These are phyloP conservation scores for Berkeleyomyces rouxiae DNA, from an alignment of 2,329 filamentous ascomycete species.

Conservation along the genomic window DNA sequence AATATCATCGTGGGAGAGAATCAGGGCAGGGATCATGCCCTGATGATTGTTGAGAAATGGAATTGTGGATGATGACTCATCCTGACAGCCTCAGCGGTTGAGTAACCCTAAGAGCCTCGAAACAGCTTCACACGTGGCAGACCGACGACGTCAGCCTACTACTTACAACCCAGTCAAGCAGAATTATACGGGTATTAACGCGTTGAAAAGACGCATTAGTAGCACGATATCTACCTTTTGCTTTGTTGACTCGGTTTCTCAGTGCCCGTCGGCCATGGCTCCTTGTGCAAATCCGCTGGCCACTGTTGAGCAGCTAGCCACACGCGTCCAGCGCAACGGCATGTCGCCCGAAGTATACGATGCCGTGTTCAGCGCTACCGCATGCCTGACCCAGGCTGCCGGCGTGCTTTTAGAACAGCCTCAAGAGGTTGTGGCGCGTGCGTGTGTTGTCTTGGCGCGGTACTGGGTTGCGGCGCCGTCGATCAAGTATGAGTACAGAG, in stretches of 20 bases:
- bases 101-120: too few relatives aligned
- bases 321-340: slow-evolving; percentile 36
- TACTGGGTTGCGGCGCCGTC: slow-evolving; percentile 53
- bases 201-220: too few relatives aligned
- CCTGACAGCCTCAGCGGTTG: too few relatives aligned
- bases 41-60: too few relatives aligned
- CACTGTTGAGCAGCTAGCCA: slow-evolving; percentile 51
- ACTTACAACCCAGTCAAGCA: too few relatives aligned
- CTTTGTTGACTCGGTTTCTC: not conserved
- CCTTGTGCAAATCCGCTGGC: slow-evolving; percentile 51
- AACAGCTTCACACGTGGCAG: too few relatives aligned
- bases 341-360: slow-evolving; percentile 55
- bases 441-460: slow-evolving; percentile 64
- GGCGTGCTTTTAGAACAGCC: slow-evolving; percentile 69
- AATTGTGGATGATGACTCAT: too few relatives aligned
- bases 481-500: slow-evolving; percentile 42
- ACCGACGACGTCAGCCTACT: too few relatives aligned
- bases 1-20: too few relatives aligned
- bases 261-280: slow-evolving; percentile 5
- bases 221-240: not conserved
- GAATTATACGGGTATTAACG: too few relatives aligned
- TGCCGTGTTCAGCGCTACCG: slow-evolving; percentile 52
- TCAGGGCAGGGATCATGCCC: too few relatives aligned
- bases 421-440: slow-evolving; percentile 72
- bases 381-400: slow-evolving; percentile 59